Evolutionary conservation across 345 rosid species (phyloP).

Genomic region (Citrus medica): DNA sequence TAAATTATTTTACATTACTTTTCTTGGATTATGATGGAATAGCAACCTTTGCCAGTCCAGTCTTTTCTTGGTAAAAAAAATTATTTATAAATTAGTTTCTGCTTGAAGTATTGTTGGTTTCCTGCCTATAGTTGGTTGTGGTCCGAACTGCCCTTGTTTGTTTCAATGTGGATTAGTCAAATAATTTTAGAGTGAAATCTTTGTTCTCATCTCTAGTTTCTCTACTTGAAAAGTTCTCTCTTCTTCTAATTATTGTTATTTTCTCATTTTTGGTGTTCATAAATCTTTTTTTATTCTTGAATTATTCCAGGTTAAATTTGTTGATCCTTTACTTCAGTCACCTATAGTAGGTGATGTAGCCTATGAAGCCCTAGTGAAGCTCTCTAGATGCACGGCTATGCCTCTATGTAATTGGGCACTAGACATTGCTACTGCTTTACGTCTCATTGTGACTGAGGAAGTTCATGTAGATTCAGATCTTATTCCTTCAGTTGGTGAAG

Average conservation of each 20-base stretch:
- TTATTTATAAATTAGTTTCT: background rate
- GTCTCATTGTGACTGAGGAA: constrained; percentile 62
- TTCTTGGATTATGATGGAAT: background rate
- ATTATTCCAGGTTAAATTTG: constrained; percentile 66
- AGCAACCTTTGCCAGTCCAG: background rate
- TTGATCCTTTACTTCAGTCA: constrained; percentile 81
- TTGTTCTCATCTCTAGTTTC: background rate
- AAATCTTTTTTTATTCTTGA: background rate
- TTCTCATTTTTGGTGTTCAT: background rate
- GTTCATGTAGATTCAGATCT: constrained; percentile 50
- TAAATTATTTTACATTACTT: background rate
- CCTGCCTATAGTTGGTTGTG: background rate
- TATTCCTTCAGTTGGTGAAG: constrained; percentile 41
- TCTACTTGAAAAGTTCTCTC: background rate
- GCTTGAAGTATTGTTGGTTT: background rate
- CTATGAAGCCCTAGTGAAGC: constrained; percentile 79
- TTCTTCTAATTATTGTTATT: background rate
- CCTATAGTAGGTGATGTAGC: constrained; percentile 76
- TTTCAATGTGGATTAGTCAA: constrained; percentile 1
- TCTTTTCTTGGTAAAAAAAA: background rate
- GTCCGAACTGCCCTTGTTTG: background rate
- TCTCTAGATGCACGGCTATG: constrained; percentile 69
- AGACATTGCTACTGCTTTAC: constrained; percentile 91
- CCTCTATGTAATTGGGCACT: constrained; percentile 94
- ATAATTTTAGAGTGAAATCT: background rate